Evolutionary conservation across 306 rosid species (phyloP).

Genomic region (Rubus idaeus): DNA sequence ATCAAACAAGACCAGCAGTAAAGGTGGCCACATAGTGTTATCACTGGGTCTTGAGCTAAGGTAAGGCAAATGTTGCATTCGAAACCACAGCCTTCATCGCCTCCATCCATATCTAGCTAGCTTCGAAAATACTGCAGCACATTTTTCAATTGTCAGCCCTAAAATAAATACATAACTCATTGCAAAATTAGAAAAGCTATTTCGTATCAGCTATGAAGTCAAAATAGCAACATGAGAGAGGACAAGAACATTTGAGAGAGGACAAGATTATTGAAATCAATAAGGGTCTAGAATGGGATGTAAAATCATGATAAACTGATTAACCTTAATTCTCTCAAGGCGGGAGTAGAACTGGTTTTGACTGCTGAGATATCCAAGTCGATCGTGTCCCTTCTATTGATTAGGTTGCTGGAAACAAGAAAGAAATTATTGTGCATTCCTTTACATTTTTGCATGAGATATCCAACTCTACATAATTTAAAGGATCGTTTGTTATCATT

Average conservation of each 20-base stretch:
- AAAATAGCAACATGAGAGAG: no score
- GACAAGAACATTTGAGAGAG: neutral
- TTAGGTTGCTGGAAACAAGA: neutral
- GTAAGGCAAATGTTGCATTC: conserved; percentile 26
- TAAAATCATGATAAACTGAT: neutral
- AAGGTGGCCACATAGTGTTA: conserved; percentile 31
- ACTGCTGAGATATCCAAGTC: neutral
- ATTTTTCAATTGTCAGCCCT: neutral
- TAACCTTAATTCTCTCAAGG: neutral
- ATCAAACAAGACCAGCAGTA: conserved; percentile 31
- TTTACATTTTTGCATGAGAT: no score
- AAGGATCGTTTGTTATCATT: neutral
- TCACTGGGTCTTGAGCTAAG: conserved; percentile 19
- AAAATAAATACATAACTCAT: neutral
- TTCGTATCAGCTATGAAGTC: neutral
- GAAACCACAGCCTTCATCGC: conserved; percentile 6
- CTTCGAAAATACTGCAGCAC: neutral
- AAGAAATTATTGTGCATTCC: neutral
- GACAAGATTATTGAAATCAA: neutral
- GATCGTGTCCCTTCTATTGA: neutral
- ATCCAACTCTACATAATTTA: no score
- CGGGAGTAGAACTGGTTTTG: neutral
- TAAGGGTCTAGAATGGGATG: neutral
- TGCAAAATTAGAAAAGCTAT: neutral
- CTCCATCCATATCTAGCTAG: neutral